phyloP scores from a whole-genome alignment of 441 rosid species.

The Dalechampia spathulata region DNA sequence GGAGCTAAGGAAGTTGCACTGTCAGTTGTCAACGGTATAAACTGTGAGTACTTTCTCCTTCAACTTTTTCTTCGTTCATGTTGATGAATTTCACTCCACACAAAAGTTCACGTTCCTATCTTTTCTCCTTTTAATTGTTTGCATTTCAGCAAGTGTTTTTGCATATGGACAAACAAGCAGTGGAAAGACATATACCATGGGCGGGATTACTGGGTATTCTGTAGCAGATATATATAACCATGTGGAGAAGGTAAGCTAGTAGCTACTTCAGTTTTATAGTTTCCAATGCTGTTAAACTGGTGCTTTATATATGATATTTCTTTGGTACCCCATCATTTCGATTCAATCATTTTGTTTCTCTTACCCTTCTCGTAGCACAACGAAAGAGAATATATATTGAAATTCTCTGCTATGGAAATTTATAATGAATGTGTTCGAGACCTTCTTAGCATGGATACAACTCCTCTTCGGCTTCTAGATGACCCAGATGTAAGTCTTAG shows the following conservation, averaged over 20 bases:
- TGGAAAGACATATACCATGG: constrained; percentile 93
- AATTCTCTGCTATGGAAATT: constrained; percentile 94
- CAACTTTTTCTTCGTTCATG: not conserved
- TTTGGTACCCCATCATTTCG: constrained; percentile 3
- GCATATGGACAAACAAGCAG: constrained; percentile 99
- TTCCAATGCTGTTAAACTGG: too few species aligned
- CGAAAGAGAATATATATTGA: constrained; percentile 69
- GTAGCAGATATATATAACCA: constrained; percentile 82
- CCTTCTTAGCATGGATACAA: constrained; percentile 58
- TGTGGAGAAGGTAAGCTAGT: constrained; percentile 48
- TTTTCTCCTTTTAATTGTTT: not conserved
- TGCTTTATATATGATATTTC: too few species aligned
- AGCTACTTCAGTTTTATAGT: too few species aligned
- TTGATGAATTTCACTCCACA: not conserved
- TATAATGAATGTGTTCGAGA: constrained; percentile 93
- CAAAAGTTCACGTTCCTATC: not conserved
- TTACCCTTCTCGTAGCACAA: constrained; percentile 45
- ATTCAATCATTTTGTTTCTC: not conserved
- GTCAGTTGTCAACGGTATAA: constrained; percentile 70
- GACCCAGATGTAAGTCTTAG: constrained; percentile 72
- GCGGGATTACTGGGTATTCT: constrained; percentile 68
- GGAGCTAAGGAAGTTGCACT: constrained; percentile 86
- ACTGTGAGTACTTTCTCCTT: constrained; percentile 42
- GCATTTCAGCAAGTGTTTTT: constrained; percentile 91
- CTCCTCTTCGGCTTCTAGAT: constrained; percentile 82